Evolutionary conservation across 164 flowering plant species (phyloP), one percentile per base, ranked within the genome.

Genomic region (Chloranthus sessilifolius): DNA sequence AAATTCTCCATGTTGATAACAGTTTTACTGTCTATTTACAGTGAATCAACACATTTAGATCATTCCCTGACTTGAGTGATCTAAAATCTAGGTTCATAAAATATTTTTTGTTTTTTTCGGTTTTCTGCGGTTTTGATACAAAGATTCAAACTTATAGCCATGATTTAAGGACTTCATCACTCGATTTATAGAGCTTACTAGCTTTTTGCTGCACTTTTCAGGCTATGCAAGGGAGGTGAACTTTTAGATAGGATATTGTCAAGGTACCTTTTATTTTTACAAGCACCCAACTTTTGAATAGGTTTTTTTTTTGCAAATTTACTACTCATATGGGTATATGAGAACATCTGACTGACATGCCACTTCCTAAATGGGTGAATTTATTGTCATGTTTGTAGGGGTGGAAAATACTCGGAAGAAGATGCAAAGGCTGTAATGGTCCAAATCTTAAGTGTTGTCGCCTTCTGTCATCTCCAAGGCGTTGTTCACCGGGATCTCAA

Each of bases 401-500:
- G 98, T 57, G 98, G 98, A 45, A 92, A 82, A 69, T 92, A 80
- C 74, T 69, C 87, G 2, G 98, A 92, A 76, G 94, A 85, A 60
- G 98, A 85, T 65, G 98, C 96, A 5, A 92, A 82, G 69, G 74
- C 56, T 50, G 88, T 92, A 42, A 79, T 92, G 87, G 75, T 80
- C 53, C 98, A 92, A 73, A 83, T 92, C 55, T 53, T 88, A 47
- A 88, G 76, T 63, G 80, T 80, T 27, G 79, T 65, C 26, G 71
- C 95, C 27, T 83, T 58, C 56, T 88, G 85, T 66, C 98, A 92
- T 74, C 85, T 88, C 36, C 96, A 88, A 72, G 98, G 95, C 28
- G 95, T 92, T 7, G 98, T 91, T 68, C 98, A 91, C 51, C 92
- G 98, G 51, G 98, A 91, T 47, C 83, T 91, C 47, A 88, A 91